Evolutionary conservation across 2,329 filamentous ascomycete species (phyloP).

Genomic region (Colletotrichum gloeosporioides): DNA sequence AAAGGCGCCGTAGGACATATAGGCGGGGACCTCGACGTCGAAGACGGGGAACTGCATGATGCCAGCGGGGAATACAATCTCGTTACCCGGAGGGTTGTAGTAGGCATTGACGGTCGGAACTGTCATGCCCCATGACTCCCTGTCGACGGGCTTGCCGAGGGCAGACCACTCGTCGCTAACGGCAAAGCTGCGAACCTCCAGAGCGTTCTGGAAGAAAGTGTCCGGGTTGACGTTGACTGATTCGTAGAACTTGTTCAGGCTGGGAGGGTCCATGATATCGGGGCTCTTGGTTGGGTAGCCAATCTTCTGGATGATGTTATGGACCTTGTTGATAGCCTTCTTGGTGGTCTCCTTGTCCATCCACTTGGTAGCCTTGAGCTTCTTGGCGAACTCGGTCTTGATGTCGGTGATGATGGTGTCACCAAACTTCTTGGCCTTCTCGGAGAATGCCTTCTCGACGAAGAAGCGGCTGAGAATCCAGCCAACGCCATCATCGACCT

Average conservation of each 20-base stretch:
- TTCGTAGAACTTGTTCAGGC: conserved; percentile 62
- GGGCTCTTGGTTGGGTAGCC: conserved; percentile 70
- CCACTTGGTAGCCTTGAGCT: conserved; percentile 65
- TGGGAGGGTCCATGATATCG: conserved; percentile 62
- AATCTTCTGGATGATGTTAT: conserved; percentile 72
- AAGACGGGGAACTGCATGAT: conserved; percentile 75
- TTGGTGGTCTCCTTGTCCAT: conserved; percentile 67
- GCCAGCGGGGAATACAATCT: conserved; percentile 72
- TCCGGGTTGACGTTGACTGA: conserved; percentile 53
- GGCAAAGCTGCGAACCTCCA: conserved; percentile 55
- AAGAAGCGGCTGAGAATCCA: conserved; percentile 78
- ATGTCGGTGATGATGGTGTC: conserved; percentile 75
- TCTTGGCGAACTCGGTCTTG: conserved; percentile 68
- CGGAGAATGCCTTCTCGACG: conserved; percentile 70
- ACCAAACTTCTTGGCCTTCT: conserved; percentile 69
- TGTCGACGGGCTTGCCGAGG: conserved; percentile 65
- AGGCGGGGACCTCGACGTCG: conserved; percentile 65
- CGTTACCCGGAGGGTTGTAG: conserved; percentile 68
- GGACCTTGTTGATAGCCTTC: conserved; percentile 67
- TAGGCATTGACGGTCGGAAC: conserved; percentile 70
- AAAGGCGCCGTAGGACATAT: conserved; percentile 73
- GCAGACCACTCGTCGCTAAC: conserved; percentile 58
- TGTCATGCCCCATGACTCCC: conserved; percentile 65
- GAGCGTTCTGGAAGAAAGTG: conserved; percentile 62
- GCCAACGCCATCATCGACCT: conserved; percentile 62